Conservation (phyloP, 441 rosid genomes). For the Theobroma grandiflorum region DNA sequence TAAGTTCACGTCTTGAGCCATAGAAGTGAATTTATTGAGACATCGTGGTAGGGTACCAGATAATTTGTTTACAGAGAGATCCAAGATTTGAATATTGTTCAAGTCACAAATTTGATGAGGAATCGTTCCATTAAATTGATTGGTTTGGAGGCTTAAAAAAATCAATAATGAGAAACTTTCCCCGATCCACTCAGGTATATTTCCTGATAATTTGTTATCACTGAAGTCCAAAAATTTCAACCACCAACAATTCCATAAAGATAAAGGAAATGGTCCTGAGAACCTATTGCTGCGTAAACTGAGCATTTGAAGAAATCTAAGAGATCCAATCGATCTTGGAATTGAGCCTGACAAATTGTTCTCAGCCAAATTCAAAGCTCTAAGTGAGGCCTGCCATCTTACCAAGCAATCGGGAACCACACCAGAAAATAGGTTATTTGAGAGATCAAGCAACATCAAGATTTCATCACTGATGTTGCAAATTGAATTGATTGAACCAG, state of each 20-base stretch:
- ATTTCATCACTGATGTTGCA: no score
- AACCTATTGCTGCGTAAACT: conserved; percentile 11
- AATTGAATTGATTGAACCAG: background rate
- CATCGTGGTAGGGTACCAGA: background rate
- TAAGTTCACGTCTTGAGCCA: background rate
- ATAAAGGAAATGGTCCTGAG: background rate
- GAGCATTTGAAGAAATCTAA: background rate
- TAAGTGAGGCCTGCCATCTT: background rate
- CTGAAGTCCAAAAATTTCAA: no score
- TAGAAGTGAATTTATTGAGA: background rate
- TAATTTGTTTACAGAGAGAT: background rate
- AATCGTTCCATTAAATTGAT: background rate
- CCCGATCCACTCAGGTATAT: conserved; percentile 7
- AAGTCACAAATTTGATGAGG: background rate
- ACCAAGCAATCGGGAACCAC: background rate
- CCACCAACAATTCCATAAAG: no score
- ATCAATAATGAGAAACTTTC: background rate
- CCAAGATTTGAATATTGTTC: background rate
- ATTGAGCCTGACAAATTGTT: background rate
- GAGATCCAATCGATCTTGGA: background rate
- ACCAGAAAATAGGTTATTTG: background rate
- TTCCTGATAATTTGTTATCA: background rate
- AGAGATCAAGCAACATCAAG: background rate
- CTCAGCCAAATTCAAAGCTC: background rate
- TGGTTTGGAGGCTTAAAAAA: background rate